Base-by-base conservation (phyloP, 148 eudicot genomes). In the Agrostemma githago region DNA sequence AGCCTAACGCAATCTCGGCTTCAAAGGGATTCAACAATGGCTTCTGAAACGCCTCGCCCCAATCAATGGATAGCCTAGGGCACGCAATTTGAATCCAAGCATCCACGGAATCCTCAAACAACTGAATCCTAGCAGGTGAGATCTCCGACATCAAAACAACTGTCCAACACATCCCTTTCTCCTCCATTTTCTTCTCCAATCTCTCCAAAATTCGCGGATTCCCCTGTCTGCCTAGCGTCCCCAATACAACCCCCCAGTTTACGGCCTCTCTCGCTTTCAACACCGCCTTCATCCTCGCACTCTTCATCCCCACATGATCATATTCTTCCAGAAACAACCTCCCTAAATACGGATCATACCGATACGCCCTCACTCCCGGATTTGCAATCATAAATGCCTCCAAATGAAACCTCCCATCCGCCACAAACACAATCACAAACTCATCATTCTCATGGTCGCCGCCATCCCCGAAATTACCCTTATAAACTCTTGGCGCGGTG, bases 41-140 rank as follows among this genome's bases (percentile, higher is more conserved):
- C 86, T 82, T 92, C 79, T 20, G 76, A 68, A 91, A 94, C 19
- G 98, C 97, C 72, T 94, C 98, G 6, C 98, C 98, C 97, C 98
- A 94, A 83, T 94, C 98, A 82, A 94, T 89, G 0, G 98, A 94
- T 62, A 94, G 76, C 76, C 97, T 82, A 10, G 98, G 98, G 68
- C 97, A 89, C 21, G 96, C 98, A 77, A 94, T 87, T 57, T 94
- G 98, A 76, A 94, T 81, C 98, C 98, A 94, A 77, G 98, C 97
- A 84, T 94, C 98, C 44, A 94, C 78, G 0, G 98, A 92, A 65
- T 89, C 93, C 74, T 84, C 96, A 77, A 91, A 91, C 79, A 91
- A 79, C 8, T 74, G 87, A 54, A 94, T 84, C 77, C 92, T 88
- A 15, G 81, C 59, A 4, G 98, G 97, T 10, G 97, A 89, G 17